Evolutionary conservation across 139 green algal genomes (phyloP).

Genomic region (Parachlorella kessleri): DNA sequence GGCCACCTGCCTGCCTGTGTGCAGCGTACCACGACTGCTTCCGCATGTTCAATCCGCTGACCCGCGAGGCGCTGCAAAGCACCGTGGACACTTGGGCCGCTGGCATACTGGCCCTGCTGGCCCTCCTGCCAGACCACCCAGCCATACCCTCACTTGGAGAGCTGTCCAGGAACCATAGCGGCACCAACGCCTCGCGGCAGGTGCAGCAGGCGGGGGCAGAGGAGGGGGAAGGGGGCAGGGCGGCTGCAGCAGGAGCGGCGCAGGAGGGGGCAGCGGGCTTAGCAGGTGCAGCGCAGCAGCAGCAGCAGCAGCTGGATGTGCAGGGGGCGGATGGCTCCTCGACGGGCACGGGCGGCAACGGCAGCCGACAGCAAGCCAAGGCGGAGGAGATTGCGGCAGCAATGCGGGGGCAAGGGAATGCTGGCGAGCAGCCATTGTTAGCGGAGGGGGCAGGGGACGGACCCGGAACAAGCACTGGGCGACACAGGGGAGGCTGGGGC

Average conservation of each 20-base stretch:
- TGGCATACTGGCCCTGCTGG: slow-evolving; percentile 66
- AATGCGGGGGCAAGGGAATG: not conserved
- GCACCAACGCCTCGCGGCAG: not conserved
- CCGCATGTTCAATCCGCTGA: slow-evolving; percentile 96
- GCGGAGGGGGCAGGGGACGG: not conserved
- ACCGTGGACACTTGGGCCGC: slow-evolving; percentile 60
- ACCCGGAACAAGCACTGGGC: no score
- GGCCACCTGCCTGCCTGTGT: not conserved
- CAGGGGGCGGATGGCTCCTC: not conserved
- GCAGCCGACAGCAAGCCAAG: no score
- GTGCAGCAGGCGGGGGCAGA: not conserved
- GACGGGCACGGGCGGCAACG: not conserved
- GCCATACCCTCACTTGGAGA: slow-evolving; percentile 5
- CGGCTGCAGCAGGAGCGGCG: not conserved
- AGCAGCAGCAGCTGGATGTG: not conserved
- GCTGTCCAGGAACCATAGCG: not conserved
- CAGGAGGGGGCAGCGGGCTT: not conserved
- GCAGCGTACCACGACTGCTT: slow-evolving; percentile 93
- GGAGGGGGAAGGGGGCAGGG: not conserved
- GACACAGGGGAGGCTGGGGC: no score
- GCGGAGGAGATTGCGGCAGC: no score
- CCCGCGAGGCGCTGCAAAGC: slow-evolving; percentile 40
- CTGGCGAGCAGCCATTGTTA: not conserved
- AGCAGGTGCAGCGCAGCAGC: not conserved
- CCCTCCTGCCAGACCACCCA: slow-evolving; percentile 71